phyloP scores from a whole-genome alignment of 106 monocot species.

The Cymbidium sinense region DNA sequence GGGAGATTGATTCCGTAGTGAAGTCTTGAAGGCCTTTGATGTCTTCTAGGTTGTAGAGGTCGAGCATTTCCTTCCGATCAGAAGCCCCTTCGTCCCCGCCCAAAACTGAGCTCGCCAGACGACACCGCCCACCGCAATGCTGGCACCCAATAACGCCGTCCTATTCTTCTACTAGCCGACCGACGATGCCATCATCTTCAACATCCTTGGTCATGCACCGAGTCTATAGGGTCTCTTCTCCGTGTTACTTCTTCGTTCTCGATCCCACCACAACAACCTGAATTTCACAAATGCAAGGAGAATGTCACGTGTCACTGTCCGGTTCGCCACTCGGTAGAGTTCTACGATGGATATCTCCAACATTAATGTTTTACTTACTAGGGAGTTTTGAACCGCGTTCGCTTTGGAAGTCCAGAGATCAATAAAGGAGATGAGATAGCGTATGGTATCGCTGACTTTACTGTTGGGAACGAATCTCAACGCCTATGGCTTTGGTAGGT shows the following conservation, averaged over 20 bases:
- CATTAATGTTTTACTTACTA: neutral
- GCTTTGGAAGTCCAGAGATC: constrained; percentile 61
- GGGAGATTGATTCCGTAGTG: neutral
- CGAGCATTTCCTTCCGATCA: constrained; percentile 90
- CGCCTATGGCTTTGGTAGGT: constrained; percentile 79
- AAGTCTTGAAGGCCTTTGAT: constrained; percentile 3
- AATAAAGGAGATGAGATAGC: constrained; percentile 96
- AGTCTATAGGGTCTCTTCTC: constrained; percentile 13
- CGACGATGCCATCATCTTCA: constrained; percentile 27
- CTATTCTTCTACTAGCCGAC: constrained; percentile 13
- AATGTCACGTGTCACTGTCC: constrained; percentile 80
- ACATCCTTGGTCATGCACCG: constrained; percentile 3
- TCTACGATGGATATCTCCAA: neutral
- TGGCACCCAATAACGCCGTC: constrained; percentile 14
- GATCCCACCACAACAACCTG: constrained; percentile 11
- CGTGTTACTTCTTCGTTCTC: neutral
- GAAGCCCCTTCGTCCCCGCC: constrained; percentile 13
- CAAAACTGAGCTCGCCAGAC: constrained; percentile 35
- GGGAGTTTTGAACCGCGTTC: neutral
- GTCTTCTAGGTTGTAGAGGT: constrained; percentile 47
- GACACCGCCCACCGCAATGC: constrained; percentile 30
- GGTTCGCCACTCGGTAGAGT: constrained; percentile 73
- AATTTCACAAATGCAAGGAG: constrained; percentile 56
- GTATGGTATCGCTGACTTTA: constrained; percentile 81
- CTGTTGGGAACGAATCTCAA: constrained; percentile 71